Evolutionary conservation across 2,329 filamentous ascomycete species (phyloP), one percentile per base, ranked within the genome.

Genomic region (Fusarium annulatum): DNA sequence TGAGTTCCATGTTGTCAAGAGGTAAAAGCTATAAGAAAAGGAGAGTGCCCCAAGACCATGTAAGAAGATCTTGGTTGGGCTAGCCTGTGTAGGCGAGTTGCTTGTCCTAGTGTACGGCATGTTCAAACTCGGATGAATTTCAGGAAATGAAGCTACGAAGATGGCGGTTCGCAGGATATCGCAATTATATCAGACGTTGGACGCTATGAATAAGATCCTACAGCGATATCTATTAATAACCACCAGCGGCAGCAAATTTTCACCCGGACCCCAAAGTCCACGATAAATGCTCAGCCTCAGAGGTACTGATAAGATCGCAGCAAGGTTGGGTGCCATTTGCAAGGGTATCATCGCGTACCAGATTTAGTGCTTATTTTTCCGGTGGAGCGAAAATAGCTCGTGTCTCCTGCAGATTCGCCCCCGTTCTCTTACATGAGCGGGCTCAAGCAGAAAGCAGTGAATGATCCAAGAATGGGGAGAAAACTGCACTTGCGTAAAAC

Each of bases 21-120:
- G 64, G 3, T 66, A 67, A 9, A 67, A 60, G 45, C 64, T 67
- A 6, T 59, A 67, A 7, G 21, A 34, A 6, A 67, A 67, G 0
- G 64, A 67, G 0, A 33, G 33, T 0, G 33, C 23, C 2, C 51
- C 61, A 2, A 66, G 21, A 33, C 26, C 21, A 2, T 66, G 61
- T 5, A 60, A 23, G 4, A n/a, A 1, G 10, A 23, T n/a, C 15
- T 33, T 26, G 9, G 16, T 9, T 9, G 19, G 3, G 26, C 34
- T 30, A 2, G 26, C 19, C 6, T 23, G n/a, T 6, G 9, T 3
- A n/a, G 28, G 19, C 3, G 34, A 38, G 9, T 23, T 9, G 21
- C 5, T 48, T 18, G 7, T 2, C 28, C 15, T 3, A 14, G 34
- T 41, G 53, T 14, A 34, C 15, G 34, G 4, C 61, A 63, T 63